phyloP scores from a whole-genome alignment of 2,329 filamentous ascomycete species.

The Nemania serpens region DNA sequence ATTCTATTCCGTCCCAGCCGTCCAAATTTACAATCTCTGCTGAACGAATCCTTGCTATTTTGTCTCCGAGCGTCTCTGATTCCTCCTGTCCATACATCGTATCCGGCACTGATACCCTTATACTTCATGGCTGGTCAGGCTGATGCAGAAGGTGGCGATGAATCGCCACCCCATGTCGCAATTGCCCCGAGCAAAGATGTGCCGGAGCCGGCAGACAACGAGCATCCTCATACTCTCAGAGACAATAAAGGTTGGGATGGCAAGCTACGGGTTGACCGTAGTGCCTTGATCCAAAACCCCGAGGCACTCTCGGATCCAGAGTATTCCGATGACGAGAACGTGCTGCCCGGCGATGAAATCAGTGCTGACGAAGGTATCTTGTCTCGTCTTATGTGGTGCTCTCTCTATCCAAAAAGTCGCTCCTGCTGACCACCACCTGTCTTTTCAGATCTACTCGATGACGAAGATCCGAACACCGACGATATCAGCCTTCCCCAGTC shows the following conservation, averaged over 20 bases:
- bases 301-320: slow-evolving; percentile 85
- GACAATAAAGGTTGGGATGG: slow-evolving; percentile 81
- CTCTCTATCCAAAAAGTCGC: slow-evolving; percentile 22
- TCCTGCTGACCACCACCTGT: slow-evolving; percentile 11
- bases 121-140: slow-evolving; percentile 21
- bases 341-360: slow-evolving; percentile 74
- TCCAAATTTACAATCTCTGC: too few species aligned
- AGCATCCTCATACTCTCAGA: slow-evolving; percentile 54
- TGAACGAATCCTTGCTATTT: too few species aligned
- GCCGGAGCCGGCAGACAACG: slow-evolving; percentile 42
- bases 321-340: slow-evolving; percentile 75
- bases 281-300: slow-evolving; percentile 72
- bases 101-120: not conserved
- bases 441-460: slow-evolving; percentile 61
- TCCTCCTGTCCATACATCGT: not conserved
- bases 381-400: not conserved
- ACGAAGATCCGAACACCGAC: slow-evolving; percentile 64
- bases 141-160: slow-evolving; percentile 37
- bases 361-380: slow-evolving; percentile 74
- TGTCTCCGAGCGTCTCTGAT: too few species aligned
- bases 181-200: not conserved
- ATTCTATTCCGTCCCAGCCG: too few species aligned
- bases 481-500: slow-evolving; percentile 92
- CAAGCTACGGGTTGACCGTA: slow-evolving; percentile 76
- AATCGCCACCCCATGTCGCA: slow-evolving; percentile 53